phyloP scores from a whole-genome alignment of 2,329 filamentous ascomycete species.

The Plectosphaerella plurivora region DNA sequence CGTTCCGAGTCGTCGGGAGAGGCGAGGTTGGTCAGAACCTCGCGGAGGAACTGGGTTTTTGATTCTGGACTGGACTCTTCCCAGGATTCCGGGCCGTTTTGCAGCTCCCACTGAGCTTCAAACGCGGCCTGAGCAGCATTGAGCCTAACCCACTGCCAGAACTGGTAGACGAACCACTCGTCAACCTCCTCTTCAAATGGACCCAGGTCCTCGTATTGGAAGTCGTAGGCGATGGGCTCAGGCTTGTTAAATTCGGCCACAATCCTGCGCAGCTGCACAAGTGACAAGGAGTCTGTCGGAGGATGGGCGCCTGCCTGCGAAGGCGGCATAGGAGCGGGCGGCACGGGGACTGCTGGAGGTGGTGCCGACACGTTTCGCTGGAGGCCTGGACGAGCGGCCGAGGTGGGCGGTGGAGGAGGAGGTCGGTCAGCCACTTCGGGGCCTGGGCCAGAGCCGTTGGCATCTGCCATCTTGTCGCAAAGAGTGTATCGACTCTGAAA shows the following conservation, averaged over 20 bases:
- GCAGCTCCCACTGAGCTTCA: constrained; percentile 64
- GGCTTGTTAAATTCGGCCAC: constrained; percentile 68
- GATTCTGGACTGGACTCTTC: constrained; percentile 55
- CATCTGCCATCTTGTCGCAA: constrained; percentile 23
- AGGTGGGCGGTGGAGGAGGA: constrained; percentile 20
- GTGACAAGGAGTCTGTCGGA: constrained; percentile 65
- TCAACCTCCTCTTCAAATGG: constrained; percentile 84
- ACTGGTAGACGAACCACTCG: constrained; percentile 94
- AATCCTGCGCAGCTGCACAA: constrained; percentile 68
- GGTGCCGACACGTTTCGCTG: constrained; percentile 21
- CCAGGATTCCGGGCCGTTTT: constrained; percentile 56
- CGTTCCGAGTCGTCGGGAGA: constrained; percentile 43
- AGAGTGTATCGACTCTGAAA: no score
- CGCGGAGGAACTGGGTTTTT: constrained; percentile 52
- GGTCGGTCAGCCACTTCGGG: constrained; percentile 30
- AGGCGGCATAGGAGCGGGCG: constrained; percentile 14
- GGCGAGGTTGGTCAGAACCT: constrained; percentile 41
- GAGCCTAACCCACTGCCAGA: constrained; percentile 78
- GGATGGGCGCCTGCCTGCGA: constrained; percentile 27
- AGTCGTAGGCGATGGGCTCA: constrained; percentile 77
- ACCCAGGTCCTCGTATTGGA: constrained; percentile 70
- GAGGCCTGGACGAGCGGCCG: constrained; percentile 14
- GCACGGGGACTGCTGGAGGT: constrained; percentile 9
- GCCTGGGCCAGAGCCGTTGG: constrained; percentile 31
- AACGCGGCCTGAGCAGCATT: constrained; percentile 73